phyloP scores from a whole-genome alignment of 2,329 filamentous ascomycete genomes.

The Fusarium secorum region DNA sequence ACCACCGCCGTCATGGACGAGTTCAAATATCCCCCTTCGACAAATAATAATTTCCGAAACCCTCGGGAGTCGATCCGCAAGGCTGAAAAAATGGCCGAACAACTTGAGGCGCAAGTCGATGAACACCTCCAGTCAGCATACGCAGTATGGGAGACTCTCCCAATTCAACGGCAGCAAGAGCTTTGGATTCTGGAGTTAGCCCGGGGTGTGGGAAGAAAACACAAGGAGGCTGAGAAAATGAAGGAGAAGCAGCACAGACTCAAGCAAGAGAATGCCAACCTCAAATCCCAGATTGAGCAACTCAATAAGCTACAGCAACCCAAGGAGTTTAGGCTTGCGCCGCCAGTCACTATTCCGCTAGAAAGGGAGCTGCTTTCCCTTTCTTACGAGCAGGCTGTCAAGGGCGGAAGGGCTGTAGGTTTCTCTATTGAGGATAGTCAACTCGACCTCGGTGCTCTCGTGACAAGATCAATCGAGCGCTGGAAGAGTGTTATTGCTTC shows the following conservation, averaged over 20 bases:
- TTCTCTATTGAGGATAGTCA: constrained; percentile 60
- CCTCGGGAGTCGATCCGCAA: constrained; percentile 57
- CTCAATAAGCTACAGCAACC: constrained; percentile 67
- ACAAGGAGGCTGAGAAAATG: constrained; percentile 62
- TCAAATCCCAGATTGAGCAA: constrained; percentile 67
- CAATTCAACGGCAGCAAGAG: constrained; percentile 62
- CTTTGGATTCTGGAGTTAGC: constrained; percentile 70
- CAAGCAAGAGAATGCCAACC: constrained; percentile 64
- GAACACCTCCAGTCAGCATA: constrained; percentile 82
- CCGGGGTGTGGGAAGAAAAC: constrained; percentile 63
- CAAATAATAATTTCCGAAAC: constrained; percentile 50
- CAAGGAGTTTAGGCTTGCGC: constrained; percentile 63
- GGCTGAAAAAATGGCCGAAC: constrained; percentile 61
- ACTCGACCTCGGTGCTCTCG: constrained; percentile 59
- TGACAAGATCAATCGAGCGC: constrained; percentile 64
- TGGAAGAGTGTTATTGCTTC: constrained; percentile 70
- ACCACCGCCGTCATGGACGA: constrained; percentile 62
- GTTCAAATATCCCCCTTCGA: constrained; percentile 56
- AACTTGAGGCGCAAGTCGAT: constrained; percentile 73
- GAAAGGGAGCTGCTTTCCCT: constrained; percentile 58
- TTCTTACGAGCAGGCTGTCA: constrained; percentile 56
- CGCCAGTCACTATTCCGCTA: constrained; percentile 61
- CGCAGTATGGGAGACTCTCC: constrained; percentile 75
- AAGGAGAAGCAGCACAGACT: constrained; percentile 59
- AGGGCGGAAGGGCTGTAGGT: constrained; percentile 53